A percentile compares a stretch with the other conserved stretches of the same genome.
Evolutionary conservation across 2,329 filamentous ascomycete genomes (phyloP).

Genomic region (Hymenoscyphus scutula): DNA sequence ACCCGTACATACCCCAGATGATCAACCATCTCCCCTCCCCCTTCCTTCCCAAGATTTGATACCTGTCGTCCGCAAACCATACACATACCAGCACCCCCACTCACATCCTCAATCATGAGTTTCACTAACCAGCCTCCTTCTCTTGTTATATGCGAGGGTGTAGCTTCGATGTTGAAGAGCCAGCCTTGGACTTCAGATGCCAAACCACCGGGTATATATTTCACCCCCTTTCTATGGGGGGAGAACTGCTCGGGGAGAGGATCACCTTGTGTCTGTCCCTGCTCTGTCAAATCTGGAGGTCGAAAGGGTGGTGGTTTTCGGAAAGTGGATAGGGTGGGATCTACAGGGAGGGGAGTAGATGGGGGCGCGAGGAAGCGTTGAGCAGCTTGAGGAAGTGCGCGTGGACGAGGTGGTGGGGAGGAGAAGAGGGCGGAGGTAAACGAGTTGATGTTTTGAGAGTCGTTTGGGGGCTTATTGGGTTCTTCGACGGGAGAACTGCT

Average conservation of each 20-base stretch:
- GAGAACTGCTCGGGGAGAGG: slow-evolving; percentile 53
- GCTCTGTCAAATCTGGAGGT: slow-evolving; percentile 29
- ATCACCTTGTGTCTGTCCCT: slow-evolving; percentile 21
- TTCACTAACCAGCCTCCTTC: slow-evolving; percentile 32
- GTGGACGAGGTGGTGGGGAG: slow-evolving; percentile 26
- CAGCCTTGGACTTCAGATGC: slow-evolving; percentile 49
- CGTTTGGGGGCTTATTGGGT: slow-evolving; percentile 14
- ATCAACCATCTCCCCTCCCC: slow-evolving; percentile 22
- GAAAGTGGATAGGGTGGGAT: slow-evolving; percentile 20
- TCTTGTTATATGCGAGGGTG: slow-evolving; percentile 15
- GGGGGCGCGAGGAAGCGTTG: slow-evolving; percentile 32
- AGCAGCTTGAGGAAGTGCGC: slow-evolving; percentile 24
- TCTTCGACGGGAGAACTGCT: slow-evolving; percentile 18
- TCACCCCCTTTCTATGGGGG: slow-evolving; percentile 48
- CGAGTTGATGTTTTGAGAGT: slow-evolving; percentile 17
- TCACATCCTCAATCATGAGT: slow-evolving; percentile 33
- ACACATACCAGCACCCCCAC: slow-evolving; percentile 29
- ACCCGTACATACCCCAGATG: slow-evolving; percentile 23
- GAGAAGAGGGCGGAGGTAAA: slow-evolving; percentile 29
- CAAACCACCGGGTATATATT: slow-evolving; percentile 48
- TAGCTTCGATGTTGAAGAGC: slow-evolving; percentile 44
- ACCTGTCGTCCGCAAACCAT: slow-evolving; percentile 32
- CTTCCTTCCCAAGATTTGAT: slow-evolving; percentile 13
- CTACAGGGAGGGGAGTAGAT: slow-evolving; percentile 21
- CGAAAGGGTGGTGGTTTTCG: slow-evolving; percentile 36